Evolutionary conservation across 1,284 basidiomycete genomes (phyloP).

Genomic region (Pseudozyma pruni): DNA sequence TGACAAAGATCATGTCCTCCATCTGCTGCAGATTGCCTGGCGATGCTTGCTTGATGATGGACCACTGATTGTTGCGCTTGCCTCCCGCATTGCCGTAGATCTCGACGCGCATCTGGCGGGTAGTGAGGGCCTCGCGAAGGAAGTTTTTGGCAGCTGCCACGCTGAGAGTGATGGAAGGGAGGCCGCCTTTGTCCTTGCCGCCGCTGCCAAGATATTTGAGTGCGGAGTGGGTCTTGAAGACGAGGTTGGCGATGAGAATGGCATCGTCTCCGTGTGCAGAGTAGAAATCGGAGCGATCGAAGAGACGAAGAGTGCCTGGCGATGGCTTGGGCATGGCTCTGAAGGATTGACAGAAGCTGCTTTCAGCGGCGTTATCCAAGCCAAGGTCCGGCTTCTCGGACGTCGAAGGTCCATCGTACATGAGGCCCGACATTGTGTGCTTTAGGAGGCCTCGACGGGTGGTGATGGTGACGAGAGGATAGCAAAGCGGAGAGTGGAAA

Average conservation of each 20-base stretch:
- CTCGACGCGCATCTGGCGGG: constrained; percentile 91
- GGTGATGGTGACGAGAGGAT: neutral
- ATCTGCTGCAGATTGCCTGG: constrained; percentile 94
- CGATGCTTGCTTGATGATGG: constrained; percentile 85
- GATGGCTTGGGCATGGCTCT: constrained; percentile 38
- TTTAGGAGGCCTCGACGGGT: too few species aligned
- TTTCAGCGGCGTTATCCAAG: constrained; percentile 56
- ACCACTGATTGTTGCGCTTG: constrained; percentile 76
- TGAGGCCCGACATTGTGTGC: constrained; percentile 64
- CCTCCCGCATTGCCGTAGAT: constrained; percentile 74
- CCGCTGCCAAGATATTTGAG: constrained; percentile 61
- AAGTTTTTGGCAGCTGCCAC: constrained; percentile 84
- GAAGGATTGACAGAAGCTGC: constrained; percentile 59
- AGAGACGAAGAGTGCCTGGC: constrained; percentile 62
- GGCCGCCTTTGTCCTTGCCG: constrained; percentile 45
- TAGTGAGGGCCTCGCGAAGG: constrained; percentile 87
- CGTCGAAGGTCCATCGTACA: constrained; percentile 55
- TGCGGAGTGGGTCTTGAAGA: constrained; percentile 70
- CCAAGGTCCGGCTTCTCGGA: constrained; percentile 58
- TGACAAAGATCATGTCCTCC: constrained; percentile 90
- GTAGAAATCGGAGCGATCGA: constrained; percentile 78
- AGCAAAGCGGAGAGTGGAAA: neutral
- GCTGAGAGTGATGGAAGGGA: constrained; percentile 77
- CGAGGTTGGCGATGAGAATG: constrained; percentile 82
- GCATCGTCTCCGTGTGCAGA: constrained; percentile 90